Evolutionary conservation across 106 monocot species (phyloP).

Genomic region (Ottelia alismoides): DNA sequence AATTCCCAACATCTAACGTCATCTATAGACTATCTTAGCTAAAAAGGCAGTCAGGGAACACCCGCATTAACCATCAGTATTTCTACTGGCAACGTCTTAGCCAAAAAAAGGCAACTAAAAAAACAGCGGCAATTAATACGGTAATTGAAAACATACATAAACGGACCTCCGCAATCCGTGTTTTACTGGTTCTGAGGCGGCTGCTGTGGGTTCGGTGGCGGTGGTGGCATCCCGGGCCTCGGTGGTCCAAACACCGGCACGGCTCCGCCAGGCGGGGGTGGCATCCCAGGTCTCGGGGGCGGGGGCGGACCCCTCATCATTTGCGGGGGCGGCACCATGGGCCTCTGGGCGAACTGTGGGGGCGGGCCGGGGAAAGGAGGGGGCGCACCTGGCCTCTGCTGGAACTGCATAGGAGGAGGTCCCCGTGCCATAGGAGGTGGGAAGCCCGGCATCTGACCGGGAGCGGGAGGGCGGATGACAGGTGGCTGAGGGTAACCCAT

Average conservation of each 20-base stretch:
- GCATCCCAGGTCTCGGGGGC: constrained; percentile 83
- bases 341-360: constrained; percentile 61
- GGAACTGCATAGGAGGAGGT: constrained; percentile 36
- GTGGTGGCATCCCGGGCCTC: constrained; percentile 82
- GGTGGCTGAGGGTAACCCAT: constrained; percentile 55
- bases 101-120: too few species aligned
- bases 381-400: constrained; percentile 40
- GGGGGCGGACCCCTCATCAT: constrained; percentile 49
- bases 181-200: constrained; percentile 46
- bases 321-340: constrained; percentile 59
- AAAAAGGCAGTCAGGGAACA: too few species aligned
- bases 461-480: constrained; percentile 45
- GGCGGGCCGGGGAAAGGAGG: constrained; percentile 35
- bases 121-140: too few species aligned
- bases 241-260: constrained; percentile 55
- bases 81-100: too few species aligned
- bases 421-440: constrained; percentile 20
- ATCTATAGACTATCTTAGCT: too few species aligned
- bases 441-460: constrained; percentile 27
- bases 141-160: too few species aligned
- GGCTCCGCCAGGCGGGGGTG: constrained; percentile 46
- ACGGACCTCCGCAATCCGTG: too few species aligned
- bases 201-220: constrained; percentile 45
- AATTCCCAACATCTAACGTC: too few species aligned
- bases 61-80: too few species aligned